Conservation (phyloP, 192 early-diverging fungal genomes). For the Paraglomus brasilianum region DNA sequence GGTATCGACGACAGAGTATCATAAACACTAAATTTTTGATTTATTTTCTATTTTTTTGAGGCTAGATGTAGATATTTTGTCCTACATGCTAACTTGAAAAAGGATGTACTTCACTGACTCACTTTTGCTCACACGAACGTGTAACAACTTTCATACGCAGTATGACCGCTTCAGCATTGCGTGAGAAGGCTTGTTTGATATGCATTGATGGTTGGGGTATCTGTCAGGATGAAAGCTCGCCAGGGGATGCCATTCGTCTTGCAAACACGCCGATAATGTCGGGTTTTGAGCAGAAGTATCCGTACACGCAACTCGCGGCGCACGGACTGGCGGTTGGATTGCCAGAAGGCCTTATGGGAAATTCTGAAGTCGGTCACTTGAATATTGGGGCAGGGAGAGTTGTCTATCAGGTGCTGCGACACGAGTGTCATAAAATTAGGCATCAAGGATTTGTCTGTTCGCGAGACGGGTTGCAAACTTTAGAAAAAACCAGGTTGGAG, state of each 20-base stretch:
- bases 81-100: no score
- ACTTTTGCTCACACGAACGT: no score
- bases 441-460: neutral
- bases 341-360: constrained; percentile 99
- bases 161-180: no score
- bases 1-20: no score
- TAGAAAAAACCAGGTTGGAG: constrained; percentile 35
- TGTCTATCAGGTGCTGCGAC: constrained; percentile 86
- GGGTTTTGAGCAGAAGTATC: constrained; percentile 70
- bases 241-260: constrained; percentile 90
- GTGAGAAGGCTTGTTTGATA: constrained; percentile 29
- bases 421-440: constrained; percentile 6
- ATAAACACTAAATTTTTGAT: no score
- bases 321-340: constrained; percentile 95
- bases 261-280: constrained; percentile 94
- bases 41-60: no score
- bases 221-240: constrained; percentile 59
- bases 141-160: no score
- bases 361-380: constrained; percentile 98
- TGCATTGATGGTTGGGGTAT: constrained; percentile 98
- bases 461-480: no score
- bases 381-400: constrained; percentile 99
- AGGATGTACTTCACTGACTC: no score
- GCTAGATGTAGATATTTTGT: no score
- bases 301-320: constrained; percentile 79